Conservation (phyloP, 2,329 filamentous ascomycete species). For the Colletotrichum sidae region DNA sequence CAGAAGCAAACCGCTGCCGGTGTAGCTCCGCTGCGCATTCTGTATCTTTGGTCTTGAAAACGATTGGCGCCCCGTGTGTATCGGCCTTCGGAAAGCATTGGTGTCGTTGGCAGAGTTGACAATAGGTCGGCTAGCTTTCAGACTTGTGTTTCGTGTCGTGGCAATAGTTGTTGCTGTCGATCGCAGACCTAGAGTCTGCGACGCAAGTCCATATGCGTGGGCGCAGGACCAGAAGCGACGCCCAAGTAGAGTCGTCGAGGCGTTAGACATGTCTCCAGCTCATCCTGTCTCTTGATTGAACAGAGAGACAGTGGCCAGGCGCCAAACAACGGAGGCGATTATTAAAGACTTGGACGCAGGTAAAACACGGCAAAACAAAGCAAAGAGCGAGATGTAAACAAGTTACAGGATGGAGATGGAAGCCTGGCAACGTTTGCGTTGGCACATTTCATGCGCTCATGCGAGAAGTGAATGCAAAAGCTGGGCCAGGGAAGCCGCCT, state of each 20-base stretch:
- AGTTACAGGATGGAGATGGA: slow-evolving; percentile 21
- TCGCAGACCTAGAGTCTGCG: slow-evolving; percentile 34
- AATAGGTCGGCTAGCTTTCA: slow-evolving; percentile 17
- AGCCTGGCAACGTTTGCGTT: slow-evolving; percentile 18
- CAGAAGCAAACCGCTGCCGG: slow-evolving; percentile 66
- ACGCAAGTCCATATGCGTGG: slow-evolving; percentile 34
- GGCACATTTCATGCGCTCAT: slow-evolving; percentile 37
- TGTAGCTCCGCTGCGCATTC: slow-evolving; percentile 62
- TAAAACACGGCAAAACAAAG: slow-evolving; percentile 2
- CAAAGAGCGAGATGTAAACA: slow-evolving; percentile 9
- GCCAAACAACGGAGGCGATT: not conserved
- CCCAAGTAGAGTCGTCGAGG: slow-evolving; percentile 45
- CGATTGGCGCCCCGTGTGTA: slow-evolving; percentile 27
- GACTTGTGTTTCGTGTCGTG: slow-evolving; percentile 10
- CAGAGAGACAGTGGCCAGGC: slow-evolving; percentile 15
- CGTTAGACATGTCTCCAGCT: slow-evolving; percentile 55
- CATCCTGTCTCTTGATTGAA: slow-evolving; percentile 45
- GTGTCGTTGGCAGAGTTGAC: slow-evolving; percentile 8
- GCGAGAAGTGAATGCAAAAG: slow-evolving; percentile 31
- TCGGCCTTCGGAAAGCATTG: slow-evolving; percentile 20
- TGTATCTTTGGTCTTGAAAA: slow-evolving; percentile 38
- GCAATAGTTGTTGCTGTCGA: slow-evolving; percentile 20
- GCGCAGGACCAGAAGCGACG: slow-evolving; percentile 48
- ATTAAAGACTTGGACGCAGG: not conserved
- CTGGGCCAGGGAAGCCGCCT: slow-evolving; percentile 39